phyloP scores from a whole-genome alignment of 2,329 filamentous ascomycete genomes.

The Apiospora sp. region DNA sequence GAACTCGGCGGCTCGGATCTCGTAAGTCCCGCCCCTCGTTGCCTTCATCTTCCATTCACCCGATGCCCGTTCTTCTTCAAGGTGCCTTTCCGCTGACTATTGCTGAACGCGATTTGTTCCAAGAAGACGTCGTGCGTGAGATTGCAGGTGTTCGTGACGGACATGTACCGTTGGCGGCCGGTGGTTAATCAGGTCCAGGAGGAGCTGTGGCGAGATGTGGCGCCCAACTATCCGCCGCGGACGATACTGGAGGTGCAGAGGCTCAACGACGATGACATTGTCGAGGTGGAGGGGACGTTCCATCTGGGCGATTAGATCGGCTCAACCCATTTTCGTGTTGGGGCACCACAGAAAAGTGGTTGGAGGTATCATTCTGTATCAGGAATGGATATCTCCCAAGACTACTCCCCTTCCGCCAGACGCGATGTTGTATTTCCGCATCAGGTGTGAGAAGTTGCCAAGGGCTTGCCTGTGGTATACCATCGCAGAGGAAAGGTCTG shows the following conservation, averaged over 20 bases:
- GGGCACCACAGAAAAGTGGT: too few species aligned
- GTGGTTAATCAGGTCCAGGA: slow-evolving; percentile 42
- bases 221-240: slow-evolving; percentile 40
- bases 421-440: too few species aligned
- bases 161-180: slow-evolving; percentile 45
- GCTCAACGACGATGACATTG: slow-evolving; percentile 44
- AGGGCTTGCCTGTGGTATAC: too few species aligned
- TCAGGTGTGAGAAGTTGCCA: too few species aligned
- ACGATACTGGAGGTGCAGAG: slow-evolving; percentile 44
- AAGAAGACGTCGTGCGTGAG: slow-evolving; percentile 28
- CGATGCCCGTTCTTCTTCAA: too few species aligned
- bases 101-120: background rate
- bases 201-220: slow-evolving; percentile 42
- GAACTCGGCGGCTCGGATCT: slow-evolving; percentile 39
- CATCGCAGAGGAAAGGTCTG: too few species aligned
- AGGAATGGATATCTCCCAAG: too few species aligned
- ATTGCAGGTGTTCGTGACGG: slow-evolving; percentile 43
- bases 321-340: too few species aligned
- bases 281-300: slow-evolving; percentile 44
- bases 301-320: slow-evolving; percentile 2
- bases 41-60: too few species aligned
- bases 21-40: too few species aligned
- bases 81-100: background rate
- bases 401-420: too few species aligned
- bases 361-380: too few species aligned